Base-by-base conservation (phyloP, 805 yeast genomes). In the Clavispora asparagi region DNA sequence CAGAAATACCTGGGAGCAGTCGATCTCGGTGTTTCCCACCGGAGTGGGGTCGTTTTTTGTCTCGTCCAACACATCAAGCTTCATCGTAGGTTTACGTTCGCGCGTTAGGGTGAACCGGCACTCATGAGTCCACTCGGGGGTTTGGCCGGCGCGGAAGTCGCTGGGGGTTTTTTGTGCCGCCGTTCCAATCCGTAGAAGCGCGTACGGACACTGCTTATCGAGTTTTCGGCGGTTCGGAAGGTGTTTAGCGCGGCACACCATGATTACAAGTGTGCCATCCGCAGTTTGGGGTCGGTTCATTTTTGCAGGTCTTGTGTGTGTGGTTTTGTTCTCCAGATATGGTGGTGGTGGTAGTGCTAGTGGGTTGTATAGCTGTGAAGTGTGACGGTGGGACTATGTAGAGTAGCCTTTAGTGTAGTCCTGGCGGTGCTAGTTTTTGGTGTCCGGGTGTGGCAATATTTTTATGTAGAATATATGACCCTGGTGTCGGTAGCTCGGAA, bases 161-260 rank as follows among this genome's bases (percentile, higher is more conserved):
- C 88, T 76, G 31, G 81, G 82, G 1, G 97, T 88, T 58, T 85
- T 81, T 52, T 86, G 82, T 9, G 95, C 92, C 56, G 79, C 78
- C 49, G 87, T 88, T 27, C 91, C 92, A 6, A 94, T 74, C 46
- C 98, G 71, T 11, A 87, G 74, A 6, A 92, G 81, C 49, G 90
- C 85, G 66, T 88, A 91, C 2, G 98, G 99, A 53, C 87, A 85
- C 65, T 94, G 99, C 59, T 94, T 94, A 58, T 95, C 97, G 43
- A 92, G 71, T 51, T 85, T 87, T 32, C 92, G 74, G 50, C 89
- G 71, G 65, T 94, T 92, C 23, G 96, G 95, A 39, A 94, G 76
- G 58, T 89, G 95, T 57, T 83, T 82, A 1, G 94, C 96, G 52
- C 88, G 79, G 44, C 85, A 76, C 4, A 91, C 87, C 50, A 88